Conservation (phyloP, 495 filamentous ascomycete species). For the Aspergillus ostianus region DNA sequence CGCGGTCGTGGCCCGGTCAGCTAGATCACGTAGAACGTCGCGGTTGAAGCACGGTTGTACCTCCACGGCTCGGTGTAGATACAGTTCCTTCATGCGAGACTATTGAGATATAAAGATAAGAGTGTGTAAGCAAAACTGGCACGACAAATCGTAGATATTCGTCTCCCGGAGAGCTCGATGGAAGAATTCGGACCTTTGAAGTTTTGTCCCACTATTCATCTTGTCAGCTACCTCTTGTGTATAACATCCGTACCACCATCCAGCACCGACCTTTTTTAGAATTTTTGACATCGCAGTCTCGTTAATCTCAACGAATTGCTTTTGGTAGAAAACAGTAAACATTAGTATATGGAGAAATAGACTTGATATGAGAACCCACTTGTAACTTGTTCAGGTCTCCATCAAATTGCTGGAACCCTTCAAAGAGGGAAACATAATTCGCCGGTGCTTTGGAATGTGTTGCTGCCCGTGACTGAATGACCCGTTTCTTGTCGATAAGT, state of each 20-base stretch:
- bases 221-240: slow-evolving; percentile 22
- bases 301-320: slow-evolving; percentile 97
- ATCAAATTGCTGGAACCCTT: slow-evolving; percentile 95
- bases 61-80: slow-evolving; percentile 92
- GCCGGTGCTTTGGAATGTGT: slow-evolving; percentile 80
- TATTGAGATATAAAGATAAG: slow-evolving; percentile 21
- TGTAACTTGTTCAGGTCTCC: slow-evolving; percentile 95
- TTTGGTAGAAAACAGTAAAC: slow-evolving; percentile 5
- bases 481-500: slow-evolving; percentile 88
- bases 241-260: slow-evolving; percentile 2
- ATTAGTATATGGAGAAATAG: neutral
- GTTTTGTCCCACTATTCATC: slow-evolving; percentile 87
- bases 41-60: slow-evolving; percentile 98
- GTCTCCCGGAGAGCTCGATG: neutral
- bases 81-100: slow-evolving; percentile 96
- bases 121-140: slow-evolving; percentile 18
- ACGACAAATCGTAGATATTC: neutral
- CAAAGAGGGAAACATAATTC: slow-evolving; percentile 88
- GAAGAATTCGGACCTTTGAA: slow-evolving; percentile 64
- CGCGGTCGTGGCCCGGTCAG: slow-evolving; percentile 92
- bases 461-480: slow-evolving; percentile 72
- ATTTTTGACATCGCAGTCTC: slow-evolving; percentile 98
- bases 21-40: slow-evolving; percentile 91
- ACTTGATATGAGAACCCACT: slow-evolving; percentile 26
- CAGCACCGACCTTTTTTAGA: slow-evolving; percentile 76